Conservation (phyloP, 2,329 filamentous ascomycete species). For the Lithohypha guttulata region DNA sequence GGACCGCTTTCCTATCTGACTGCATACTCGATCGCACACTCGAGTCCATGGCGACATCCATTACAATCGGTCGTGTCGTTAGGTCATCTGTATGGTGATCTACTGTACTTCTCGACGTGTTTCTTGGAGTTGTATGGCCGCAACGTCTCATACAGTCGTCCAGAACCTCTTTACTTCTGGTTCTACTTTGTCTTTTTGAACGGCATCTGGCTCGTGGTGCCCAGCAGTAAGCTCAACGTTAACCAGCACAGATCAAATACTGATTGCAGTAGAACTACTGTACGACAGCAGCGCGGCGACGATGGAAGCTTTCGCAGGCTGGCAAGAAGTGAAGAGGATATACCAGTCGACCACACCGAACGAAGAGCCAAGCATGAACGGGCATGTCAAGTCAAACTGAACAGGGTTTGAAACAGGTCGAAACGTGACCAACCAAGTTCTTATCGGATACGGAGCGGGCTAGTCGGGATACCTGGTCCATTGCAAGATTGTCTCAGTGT, state of each 20-base stretch:
- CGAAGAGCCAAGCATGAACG: slow-evolving; percentile 13
- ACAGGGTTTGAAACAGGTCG: too few species aligned
- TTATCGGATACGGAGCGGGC: background rate
- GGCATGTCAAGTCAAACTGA: slow-evolving; percentile 17
- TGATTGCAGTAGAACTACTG: slow-evolving; percentile 30
- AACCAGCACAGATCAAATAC: too few species aligned
- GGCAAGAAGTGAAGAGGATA: slow-evolving; percentile 3
- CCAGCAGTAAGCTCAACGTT: slow-evolving; percentile 42
- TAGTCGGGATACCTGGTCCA: slow-evolving; percentile 1
- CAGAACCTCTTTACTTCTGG: slow-evolving; percentile 56
- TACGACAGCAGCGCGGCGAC: slow-evolving; percentile 29
- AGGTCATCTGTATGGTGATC: slow-evolving; percentile 54
- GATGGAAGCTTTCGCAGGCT: slow-evolving; percentile 21
- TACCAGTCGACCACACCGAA: background rate
- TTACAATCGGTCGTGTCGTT: slow-evolving; percentile 51
- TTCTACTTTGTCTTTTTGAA: slow-evolving; percentile 58
- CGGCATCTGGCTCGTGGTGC: slow-evolving; percentile 55
- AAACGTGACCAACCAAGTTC: slow-evolving; percentile 3
- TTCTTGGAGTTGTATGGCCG: slow-evolving; percentile 49
- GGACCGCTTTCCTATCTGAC: slow-evolving; percentile 50
- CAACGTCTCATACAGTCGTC: slow-evolving; percentile 46
- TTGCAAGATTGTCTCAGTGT: background rate
- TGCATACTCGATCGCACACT: slow-evolving; percentile 43
- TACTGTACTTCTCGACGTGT: slow-evolving; percentile 54
- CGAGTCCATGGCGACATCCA: slow-evolving; percentile 48